Conservation (phyloP, 768 basidiomycete species). For the Leccinellum luteum region DNA sequence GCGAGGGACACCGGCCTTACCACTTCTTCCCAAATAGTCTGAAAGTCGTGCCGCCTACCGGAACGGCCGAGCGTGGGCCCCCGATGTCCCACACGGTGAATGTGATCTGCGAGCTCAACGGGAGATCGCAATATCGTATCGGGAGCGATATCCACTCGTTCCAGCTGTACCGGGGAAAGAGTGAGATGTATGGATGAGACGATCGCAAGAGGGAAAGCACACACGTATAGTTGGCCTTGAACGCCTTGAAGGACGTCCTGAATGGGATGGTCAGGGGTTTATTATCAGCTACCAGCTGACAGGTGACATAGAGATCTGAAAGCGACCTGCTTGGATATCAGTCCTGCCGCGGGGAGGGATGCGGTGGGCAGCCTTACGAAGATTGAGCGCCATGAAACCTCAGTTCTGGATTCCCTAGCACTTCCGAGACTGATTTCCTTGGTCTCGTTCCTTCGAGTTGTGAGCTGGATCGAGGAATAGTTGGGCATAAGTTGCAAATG, state of each 20-base stretch:
- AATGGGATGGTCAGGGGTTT: slow-evolving; percentile 90
- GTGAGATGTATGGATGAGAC: not conserved
- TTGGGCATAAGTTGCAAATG: not conserved
- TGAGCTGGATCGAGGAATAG: slow-evolving; percentile 47
- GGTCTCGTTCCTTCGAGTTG: slow-evolving; percentile 83
- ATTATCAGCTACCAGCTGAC: slow-evolving; percentile 90
- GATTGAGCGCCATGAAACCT: slow-evolving; percentile 82
- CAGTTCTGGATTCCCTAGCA: slow-evolving; percentile 80
- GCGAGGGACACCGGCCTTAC: slow-evolving; percentile 38
- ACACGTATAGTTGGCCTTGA: slow-evolving; percentile 78
- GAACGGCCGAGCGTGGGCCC: slow-evolving; percentile 71
- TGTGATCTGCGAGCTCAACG: slow-evolving; percentile 81
- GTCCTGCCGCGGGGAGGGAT: slow-evolving; percentile 7
- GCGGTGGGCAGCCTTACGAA: slow-evolving; percentile 42
- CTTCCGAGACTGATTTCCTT: slow-evolving; percentile 68
- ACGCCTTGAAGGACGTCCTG: slow-evolving; percentile 89
- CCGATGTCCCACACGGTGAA: slow-evolving; percentile 97
- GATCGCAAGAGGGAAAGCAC: slow-evolving; percentile 20
- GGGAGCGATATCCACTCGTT: slow-evolving; percentile 94
- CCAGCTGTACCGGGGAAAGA: slow-evolving; percentile 57
- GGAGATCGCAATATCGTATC: slow-evolving; percentile 92
- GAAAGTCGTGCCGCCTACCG: slow-evolving; percentile 91
- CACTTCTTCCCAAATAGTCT: slow-evolving; percentile 91
- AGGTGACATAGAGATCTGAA: slow-evolving; percentile 92
- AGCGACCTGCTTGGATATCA: slow-evolving; percentile 55